Evolutionary conservation across 768 basidiomycete genomes (phyloP).

Genomic region (Agrocybe chaxingu): DNA sequence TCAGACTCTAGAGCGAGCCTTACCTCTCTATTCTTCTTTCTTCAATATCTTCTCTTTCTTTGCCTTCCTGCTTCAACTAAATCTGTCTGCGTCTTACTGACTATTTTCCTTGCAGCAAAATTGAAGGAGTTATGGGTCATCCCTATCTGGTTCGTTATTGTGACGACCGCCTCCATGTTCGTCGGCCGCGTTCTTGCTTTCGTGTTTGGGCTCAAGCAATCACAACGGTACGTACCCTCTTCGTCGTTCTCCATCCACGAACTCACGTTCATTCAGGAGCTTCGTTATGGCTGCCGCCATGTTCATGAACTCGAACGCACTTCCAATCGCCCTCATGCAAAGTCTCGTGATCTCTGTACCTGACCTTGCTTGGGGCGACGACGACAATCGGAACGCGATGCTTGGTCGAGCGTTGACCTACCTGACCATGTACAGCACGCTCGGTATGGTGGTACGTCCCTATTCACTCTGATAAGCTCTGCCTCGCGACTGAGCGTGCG

Average conservation of each 20-base stretch:
- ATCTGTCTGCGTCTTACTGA: not conserved
- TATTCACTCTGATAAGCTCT: not conserved
- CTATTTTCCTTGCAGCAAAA: conserved; percentile 45
- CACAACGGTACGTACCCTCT: conserved; percentile 61
- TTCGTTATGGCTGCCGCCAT: conserved; percentile 81
- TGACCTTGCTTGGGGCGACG: conserved; percentile 73
- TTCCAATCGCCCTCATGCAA: conserved; percentile 94
- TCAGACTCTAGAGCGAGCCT: too few species aligned
- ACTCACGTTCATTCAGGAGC: conserved; percentile 39
- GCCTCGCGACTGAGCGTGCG: not conserved
- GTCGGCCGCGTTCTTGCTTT: conserved; percentile 64
- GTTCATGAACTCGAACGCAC: conserved; percentile 94
- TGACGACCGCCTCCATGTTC: conserved; percentile 68
- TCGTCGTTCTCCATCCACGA: not conserved
- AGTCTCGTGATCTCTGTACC: conserved; percentile 82
- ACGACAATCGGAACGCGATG: conserved; percentile 86
- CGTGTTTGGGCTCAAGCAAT: conserved; percentile 62
- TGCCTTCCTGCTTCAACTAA: too few species aligned
- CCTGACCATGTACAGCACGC: conserved; percentile 87
- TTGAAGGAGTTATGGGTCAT: conserved; percentile 81
- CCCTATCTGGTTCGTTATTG: conserved; percentile 78
- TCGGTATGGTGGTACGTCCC: conserved; percentile 85
- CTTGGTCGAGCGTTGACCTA: conserved; percentile 88
- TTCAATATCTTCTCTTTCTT: too few species aligned
- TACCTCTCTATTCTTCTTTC: too few species aligned